A percentile compares a stretch with the other conserved stretches of the same genome.
phyloP scores from a whole-genome alignment of 768 basidiomycete genomes.

The Trichaptum fuscoviolaceum region DNA sequence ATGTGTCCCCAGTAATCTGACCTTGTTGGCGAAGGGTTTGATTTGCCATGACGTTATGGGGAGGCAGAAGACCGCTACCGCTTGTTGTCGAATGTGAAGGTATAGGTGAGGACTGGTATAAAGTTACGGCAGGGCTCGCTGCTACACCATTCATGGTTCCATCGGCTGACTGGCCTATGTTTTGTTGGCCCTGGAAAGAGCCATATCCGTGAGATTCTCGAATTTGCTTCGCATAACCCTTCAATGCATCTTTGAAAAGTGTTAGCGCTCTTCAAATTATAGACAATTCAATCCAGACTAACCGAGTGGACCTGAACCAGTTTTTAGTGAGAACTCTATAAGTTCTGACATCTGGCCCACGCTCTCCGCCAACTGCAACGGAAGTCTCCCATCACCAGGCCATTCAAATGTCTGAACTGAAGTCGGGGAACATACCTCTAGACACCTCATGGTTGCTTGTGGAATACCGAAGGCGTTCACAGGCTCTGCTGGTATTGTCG shows the following conservation, averaged over 20 bases:
- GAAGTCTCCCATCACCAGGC: conserved; percentile 10
- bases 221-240: conserved; percentile 33
- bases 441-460: conserved; percentile 83
- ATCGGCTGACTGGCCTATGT: conserved; percentile 11
- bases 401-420: conserved; percentile 9
- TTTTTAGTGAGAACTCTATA: conserved; percentile 56
- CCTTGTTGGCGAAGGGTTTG: conserved; percentile 39
- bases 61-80: conserved; percentile 32
- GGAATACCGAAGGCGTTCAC: conserved; percentile 88
- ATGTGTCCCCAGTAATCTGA: conserved; percentile 18
- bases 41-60: conserved; percentile 41
- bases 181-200: conserved; percentile 12
- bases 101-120: conserved; percentile 47
- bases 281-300: conserved; percentile 27
- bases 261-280: conserved; percentile 12
- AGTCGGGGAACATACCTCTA: conserved; percentile 50
- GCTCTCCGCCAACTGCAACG: conserved; percentile 66
- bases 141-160: conserved; percentile 17
- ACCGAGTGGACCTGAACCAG: conserved; percentile 61
- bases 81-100: conserved; percentile 26
- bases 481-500: conserved; percentile 72
- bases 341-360: conserved; percentile 77
- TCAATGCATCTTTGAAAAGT: conserved; percentile 35
- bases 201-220: conserved; percentile 22
- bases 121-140: conserved; percentile 33